Conservation (phyloP, 75 land plant species). For the Adiantum capillusveneris region DNA sequence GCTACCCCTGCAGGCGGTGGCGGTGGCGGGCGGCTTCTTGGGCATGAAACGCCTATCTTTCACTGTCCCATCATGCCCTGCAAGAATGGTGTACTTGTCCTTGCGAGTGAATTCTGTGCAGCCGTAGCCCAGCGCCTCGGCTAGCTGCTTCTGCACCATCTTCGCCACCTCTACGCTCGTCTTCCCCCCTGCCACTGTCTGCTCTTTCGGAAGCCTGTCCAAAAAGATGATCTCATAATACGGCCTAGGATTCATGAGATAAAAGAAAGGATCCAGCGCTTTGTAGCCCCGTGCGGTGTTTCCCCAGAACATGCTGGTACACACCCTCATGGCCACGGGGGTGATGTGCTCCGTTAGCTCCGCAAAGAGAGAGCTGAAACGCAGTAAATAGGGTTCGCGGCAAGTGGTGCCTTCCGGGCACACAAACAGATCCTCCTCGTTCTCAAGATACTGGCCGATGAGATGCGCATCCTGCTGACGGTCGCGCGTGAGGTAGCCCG, state of each 20-base stretch:
- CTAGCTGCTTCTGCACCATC: slow-evolving; percentile 10
- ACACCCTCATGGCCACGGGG: slow-evolving; percentile 16
- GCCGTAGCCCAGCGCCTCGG: slow-evolving; percentile 15
- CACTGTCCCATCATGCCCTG: slow-evolving; percentile 24
- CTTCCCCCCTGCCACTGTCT: slow-evolving; percentile 5
- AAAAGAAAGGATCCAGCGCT: slow-evolving; percentile 25
- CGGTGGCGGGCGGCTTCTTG: neutral
- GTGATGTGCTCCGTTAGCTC: slow-evolving; percentile 20
- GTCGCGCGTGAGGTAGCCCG: slow-evolving; percentile 15
- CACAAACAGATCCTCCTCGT: slow-evolving; percentile 19
- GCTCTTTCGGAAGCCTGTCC: neutral
- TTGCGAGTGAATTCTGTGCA: slow-evolving; percentile 27
- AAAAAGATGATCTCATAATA: slow-evolving; percentile 17
- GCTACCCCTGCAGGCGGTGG: too few relatives aligned
- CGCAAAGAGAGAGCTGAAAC: slow-evolving; percentile 24
- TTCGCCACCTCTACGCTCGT: slow-evolving; percentile 18
- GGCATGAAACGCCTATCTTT: slow-evolving; percentile 7
- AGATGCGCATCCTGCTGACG: slow-evolving; percentile 13
- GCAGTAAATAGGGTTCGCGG: slow-evolving; percentile 27
- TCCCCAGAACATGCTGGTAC: slow-evolving; percentile 17
- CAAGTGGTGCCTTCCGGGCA: slow-evolving; percentile 34
- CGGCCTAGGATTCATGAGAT: slow-evolving; percentile 21
- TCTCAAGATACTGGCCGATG: slow-evolving; percentile 3
- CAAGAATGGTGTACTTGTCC: slow-evolving; percentile 27
- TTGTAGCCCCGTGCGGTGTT: slow-evolving; percentile 19